A percentile compares a stretch with the other conserved stretches of the same genome.
These are phyloP conservation scores for Saksenaea vasiformis DNA, from an alignment of 371 early-diverging fungal species.

Conservation along the genomic window DNA sequence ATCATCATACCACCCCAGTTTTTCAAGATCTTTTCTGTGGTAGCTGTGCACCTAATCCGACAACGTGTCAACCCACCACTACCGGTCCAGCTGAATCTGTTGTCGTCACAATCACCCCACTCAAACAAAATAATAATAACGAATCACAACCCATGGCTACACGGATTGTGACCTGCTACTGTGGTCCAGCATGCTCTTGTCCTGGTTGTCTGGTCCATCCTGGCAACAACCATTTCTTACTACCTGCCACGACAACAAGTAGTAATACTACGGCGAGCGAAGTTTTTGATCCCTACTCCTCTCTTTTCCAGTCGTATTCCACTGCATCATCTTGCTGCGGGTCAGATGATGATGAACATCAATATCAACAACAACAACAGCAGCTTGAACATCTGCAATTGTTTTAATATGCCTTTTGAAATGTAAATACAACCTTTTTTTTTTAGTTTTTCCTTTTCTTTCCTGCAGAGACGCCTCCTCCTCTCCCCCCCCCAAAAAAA, in stretches of 20 bases:
- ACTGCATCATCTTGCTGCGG: conserved; percentile 11
- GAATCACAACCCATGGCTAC: conserved; percentile 10
- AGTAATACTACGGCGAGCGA: too few species aligned
- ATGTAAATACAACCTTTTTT: background rate
- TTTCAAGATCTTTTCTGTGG: conserved; percentile 11
- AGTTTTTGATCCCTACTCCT: conserved; percentile 21
- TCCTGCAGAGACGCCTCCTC: background rate
- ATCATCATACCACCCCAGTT: background rate
- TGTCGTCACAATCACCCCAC: conserved; percentile 48
- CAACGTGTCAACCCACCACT: background rate
- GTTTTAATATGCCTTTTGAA: conserved; percentile 1
- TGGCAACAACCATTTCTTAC: conserved; percentile 10
- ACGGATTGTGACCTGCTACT: conserved; percentile 30
- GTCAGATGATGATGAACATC: conserved; percentile 11
- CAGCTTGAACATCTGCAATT: background rate
- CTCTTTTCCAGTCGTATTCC: conserved; percentile 6
- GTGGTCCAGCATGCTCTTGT: conserved; percentile 23
- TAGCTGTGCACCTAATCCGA: background rate
- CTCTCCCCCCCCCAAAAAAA: background rate
- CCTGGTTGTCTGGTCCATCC: conserved; percentile 32
- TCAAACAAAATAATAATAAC: conserved; percentile 10
- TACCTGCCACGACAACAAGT: background rate
- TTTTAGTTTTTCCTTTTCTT: background rate
- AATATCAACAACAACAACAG: background rate
- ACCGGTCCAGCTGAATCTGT: conserved; percentile 36